Evolutionary conservation across 2,329 filamentous ascomycete species (phyloP), one percentile per base, ranked within the genome.

Genomic region (Exophiala spinifera): DNA sequence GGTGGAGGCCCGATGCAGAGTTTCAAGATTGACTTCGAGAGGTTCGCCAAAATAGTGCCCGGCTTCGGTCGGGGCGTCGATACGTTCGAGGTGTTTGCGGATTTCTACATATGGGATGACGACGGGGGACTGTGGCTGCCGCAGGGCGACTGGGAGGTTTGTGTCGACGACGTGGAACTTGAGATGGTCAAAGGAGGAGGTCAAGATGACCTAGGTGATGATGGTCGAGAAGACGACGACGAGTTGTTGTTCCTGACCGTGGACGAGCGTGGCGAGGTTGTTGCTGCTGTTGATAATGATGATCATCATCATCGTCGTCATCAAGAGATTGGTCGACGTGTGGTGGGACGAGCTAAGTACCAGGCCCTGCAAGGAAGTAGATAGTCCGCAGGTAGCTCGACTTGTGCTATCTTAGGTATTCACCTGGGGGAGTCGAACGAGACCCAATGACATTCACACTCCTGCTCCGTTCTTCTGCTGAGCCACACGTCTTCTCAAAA

Each of bases 71-170:
- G 15, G 1, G 37, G 44, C 3, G 50, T 52, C 23, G 50, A 52
- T 28, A 40, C 36, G 19, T 40, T 52, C n/a, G 50, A 52, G 19
- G 33, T 47, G 14, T 39, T 45, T 15, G 50, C 13, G 33, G 31
- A 52, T 33, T 19, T 52, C 8, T 42, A 31, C 7, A 11, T 25
- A 10, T 45, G 50, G 15, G n/a, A 42, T 3, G 50, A 45, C 3
- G 33, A 21, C 7, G 40, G 25, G 36, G 21, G 42, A 17, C 19
- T 34, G 8, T 52, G 40, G n/a, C 20, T 7, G 3, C n/a, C 17
- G 1, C 19, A 31, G 10, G 50, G 43, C 3, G 50, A 52, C 19
- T 52, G 50, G 50, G 31, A 52, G 50, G 4, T 52, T n/a, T 52
- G 50, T 19, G 40, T 47, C 33, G 50, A 52, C 28, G 43, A 52